A percentile compares a stretch with the other conserved stretches of the same genome.
phyloP scores from a whole-genome alignment of 2,329 filamentous ascomycete species.

The Lojkania enalia region DNA sequence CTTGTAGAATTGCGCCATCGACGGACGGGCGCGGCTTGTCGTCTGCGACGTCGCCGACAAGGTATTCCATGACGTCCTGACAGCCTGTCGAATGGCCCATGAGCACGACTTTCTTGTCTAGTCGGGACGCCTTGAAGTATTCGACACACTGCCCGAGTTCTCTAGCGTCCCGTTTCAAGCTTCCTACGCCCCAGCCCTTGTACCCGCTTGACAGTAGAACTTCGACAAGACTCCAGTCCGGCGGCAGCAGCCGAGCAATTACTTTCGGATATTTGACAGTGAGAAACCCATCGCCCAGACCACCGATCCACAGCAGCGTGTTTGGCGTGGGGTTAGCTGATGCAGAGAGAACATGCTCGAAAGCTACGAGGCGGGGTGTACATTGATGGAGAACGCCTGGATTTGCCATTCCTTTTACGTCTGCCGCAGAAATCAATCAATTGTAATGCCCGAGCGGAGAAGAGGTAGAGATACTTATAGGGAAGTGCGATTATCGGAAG shows the following conservation, averaged over 20 bases:
- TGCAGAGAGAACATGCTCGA: slow-evolving; percentile 46
- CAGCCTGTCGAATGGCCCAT: slow-evolving; percentile 72
- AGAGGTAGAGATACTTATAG: no score
- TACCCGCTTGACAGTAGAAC: slow-evolving; percentile 58
- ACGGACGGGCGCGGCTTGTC: slow-evolving; percentile 54
- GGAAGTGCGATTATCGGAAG: no score
- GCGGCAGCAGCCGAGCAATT: slow-evolving; percentile 53
- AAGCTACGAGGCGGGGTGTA: slow-evolving; percentile 47
- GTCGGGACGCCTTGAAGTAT: slow-evolving; percentile 51
- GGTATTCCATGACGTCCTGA: slow-evolving; percentile 69
- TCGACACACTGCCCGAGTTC: slow-evolving; percentile 57
- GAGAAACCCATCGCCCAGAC: slow-evolving; percentile 70
- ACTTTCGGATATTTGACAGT: slow-evolving; percentile 62
- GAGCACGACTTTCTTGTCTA: slow-evolving; percentile 60
- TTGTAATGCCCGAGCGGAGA: no score
- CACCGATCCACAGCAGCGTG: slow-evolving; percentile 70
- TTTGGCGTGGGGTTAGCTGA: slow-evolving; percentile 51
- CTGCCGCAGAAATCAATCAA: no score
- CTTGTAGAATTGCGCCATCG: slow-evolving; percentile 79
- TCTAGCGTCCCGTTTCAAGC: slow-evolving; percentile 57
- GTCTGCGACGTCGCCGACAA: slow-evolving; percentile 39
- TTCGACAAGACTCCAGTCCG: slow-evolving; percentile 58
- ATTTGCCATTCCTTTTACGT: no score
- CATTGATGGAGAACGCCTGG: slow-evolving; percentile 49
- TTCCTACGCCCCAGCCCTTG: slow-evolving; percentile 58